These are phyloP conservation scores for Avena atlantica DNA, from an alignment of 176 grass and related monocot genomes.

Conservation along the genomic window DNA sequence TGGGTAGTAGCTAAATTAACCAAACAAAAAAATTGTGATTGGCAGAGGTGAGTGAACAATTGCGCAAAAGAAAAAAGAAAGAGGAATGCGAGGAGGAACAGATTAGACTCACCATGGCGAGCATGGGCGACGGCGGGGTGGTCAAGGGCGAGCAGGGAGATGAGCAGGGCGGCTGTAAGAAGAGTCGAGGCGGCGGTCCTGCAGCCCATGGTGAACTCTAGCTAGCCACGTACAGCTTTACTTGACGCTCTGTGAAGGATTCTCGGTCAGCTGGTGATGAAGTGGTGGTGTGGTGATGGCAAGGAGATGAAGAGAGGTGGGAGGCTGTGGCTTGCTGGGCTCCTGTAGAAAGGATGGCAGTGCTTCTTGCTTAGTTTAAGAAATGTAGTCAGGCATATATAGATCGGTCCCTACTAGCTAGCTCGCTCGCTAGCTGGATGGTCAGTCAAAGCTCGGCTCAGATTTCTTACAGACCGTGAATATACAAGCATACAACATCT, in stretches of 20 bases:
- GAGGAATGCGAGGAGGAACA: not conserved
- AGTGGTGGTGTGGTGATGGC: not conserved
- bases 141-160: constrained; percentile 38
- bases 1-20: no score
- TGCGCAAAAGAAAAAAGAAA: not conserved
- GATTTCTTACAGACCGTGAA: constrained; percentile 41
- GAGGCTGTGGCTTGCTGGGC: not conserved
- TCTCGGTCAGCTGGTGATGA: not conserved
- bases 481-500: constrained; percentile 49
- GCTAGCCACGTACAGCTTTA: not conserved
- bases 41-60: not conserved
- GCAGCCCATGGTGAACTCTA: constrained; percentile 43
- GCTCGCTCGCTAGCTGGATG: not conserved
- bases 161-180: constrained; percentile 28
- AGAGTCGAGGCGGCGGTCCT: not conserved
- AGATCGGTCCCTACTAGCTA: constrained; percentile 25
- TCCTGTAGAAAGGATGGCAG: constrained; percentile 31
- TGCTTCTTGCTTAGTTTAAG: not conserved
- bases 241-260: not conserved
- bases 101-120: constrained; percentile 27
- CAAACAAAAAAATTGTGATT: no score
- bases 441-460: constrained; percentile 44
- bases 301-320: not conserved
- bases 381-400: not conserved
- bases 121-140: constrained; percentile 18